phyloP scores from a whole-genome alignment of 31 red algal species.

The Bonnemaisonia californica region DNA sequence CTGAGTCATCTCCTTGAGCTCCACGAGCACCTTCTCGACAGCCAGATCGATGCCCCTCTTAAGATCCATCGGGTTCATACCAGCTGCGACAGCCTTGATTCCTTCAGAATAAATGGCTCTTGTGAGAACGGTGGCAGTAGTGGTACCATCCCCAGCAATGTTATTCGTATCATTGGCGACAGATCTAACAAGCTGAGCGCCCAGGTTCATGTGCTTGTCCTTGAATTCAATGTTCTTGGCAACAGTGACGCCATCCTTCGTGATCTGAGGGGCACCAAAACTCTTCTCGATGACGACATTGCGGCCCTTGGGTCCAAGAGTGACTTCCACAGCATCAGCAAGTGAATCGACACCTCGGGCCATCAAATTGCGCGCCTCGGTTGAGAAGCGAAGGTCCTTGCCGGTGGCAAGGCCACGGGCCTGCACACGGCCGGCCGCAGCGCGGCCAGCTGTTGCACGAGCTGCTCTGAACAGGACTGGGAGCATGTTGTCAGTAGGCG shows the following conservation, averaged over 20 bases:
- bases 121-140: constrained; percentile 86
- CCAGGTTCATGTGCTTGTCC: constrained; percentile 84
- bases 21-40: constrained; percentile 65
- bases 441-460: constrained; percentile 12
- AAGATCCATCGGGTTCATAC: constrained; percentile 92
- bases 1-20: constrained; percentile 64
- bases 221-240: constrained; percentile 87
- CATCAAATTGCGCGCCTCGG: constrained; percentile 94
- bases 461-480: constrained; percentile 29
- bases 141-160: constrained; percentile 88
- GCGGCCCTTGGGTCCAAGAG: constrained; percentile 71
- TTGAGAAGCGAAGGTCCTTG: constrained; percentile 91
- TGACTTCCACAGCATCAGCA: constrained; percentile 86
- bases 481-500: constrained; percentile 1
- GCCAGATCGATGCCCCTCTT: constrained; percentile 87
- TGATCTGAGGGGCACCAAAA: constrained; percentile 89
- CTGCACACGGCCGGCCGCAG: neutral
- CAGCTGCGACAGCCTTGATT: constrained; percentile 89
- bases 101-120: constrained; percentile 83
- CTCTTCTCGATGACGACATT: constrained; percentile 89
- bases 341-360: constrained; percentile 91
- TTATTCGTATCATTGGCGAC: constrained; percentile 86
- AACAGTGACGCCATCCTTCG: constrained; percentile 90
- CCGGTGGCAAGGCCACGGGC: constrained; percentile 62
- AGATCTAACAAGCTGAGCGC: constrained; percentile 77